Base-by-base conservation (phyloP, 1,284 basidiomycete genomes). In the Naganishia albida region DNA sequence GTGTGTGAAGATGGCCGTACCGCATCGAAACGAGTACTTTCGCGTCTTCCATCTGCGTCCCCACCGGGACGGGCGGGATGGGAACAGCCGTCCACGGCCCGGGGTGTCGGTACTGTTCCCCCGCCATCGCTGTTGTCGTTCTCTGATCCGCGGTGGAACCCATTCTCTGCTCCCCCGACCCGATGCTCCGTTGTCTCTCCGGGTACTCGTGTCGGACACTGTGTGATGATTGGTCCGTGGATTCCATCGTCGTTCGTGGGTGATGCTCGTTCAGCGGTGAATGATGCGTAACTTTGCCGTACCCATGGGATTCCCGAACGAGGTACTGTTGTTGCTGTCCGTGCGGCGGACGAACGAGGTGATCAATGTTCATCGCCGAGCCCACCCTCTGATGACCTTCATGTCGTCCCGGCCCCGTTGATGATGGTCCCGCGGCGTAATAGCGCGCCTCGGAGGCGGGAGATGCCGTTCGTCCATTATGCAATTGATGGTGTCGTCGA, bases 161-260 rank as follows among this genome's bases (percentile, higher is more conserved):
- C 34, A 34, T 34, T 34, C 34, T 34, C 6, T 34, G 34, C 6
- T 34, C 34, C 10, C 6, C 34, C 34, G 34, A 34, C 4, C 34
- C 34, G 6, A 34, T 34, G 4, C 34, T 34, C 34, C n/a, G n/a
- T n/a, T 34, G 34, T 34, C 34, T 34, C 10, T 34, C 34, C 34
- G 34, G 6, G 34, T 34, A 34, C 10, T 34, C 34, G 4, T 34
- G 6, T 4, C 34, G 34, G 6, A 10, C 6, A 6, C 34, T 34
- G 34, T 34, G 4, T 10, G 6, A 13, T n/a, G 46, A 60, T 28
- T 60, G 56, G 10, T 60, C 56, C 8, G 56, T 44, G 16, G 56
- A 60, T 40, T 28, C 56, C 56, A 60, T 50, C n/a, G n/a, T n/a
- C n/a, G n/a, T n/a, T 10, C 56, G 44, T 30, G 34, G 34, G 34